Conservation (phyloP, 495 filamentous ascomycete genomes). For the Daldinia childiae region DNA sequence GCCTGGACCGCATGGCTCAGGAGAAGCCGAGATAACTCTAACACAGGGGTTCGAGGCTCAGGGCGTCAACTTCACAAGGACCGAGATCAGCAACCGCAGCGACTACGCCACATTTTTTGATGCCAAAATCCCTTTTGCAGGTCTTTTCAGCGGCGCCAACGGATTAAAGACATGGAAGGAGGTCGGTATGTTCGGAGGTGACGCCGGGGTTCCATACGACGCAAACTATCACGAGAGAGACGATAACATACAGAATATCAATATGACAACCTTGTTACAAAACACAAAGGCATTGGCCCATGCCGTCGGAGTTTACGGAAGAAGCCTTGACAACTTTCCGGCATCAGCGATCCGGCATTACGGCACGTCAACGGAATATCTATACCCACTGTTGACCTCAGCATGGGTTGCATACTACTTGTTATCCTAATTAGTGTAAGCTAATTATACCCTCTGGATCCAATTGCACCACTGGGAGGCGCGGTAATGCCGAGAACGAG, state of each 20-base stretch:
- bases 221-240: constrained; percentile 28
- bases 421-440: constrained; percentile 1
- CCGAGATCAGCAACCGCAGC: constrained; percentile 46
- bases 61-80: constrained; percentile 47
- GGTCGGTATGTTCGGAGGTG: constrained; percentile 38
- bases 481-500: constrained; percentile 11
- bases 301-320: constrained; percentile 28
- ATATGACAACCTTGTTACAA: constrained; percentile 21
- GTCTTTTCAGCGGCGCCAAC: constrained; percentile 57
- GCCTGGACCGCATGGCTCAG: constrained; percentile 64
- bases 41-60: constrained; percentile 55
- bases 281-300: constrained; percentile 41
- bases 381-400: background rate
- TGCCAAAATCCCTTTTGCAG: constrained; percentile 36
- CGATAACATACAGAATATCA: constrained; percentile 29
- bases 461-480: background rate
- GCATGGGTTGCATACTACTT: constrained; percentile 13
- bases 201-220: constrained; percentile 26
- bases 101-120: constrained; percentile 47
- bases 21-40: constrained; percentile 62
- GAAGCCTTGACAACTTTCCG: constrained; percentile 16
- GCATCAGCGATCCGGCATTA: background rate
- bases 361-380: background rate
- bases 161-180: constrained; percentile 51
- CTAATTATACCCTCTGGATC: background rate